phyloP scores from a whole-genome alignment of 768 basidiomycete species.

The Naematelia encephala region DNA sequence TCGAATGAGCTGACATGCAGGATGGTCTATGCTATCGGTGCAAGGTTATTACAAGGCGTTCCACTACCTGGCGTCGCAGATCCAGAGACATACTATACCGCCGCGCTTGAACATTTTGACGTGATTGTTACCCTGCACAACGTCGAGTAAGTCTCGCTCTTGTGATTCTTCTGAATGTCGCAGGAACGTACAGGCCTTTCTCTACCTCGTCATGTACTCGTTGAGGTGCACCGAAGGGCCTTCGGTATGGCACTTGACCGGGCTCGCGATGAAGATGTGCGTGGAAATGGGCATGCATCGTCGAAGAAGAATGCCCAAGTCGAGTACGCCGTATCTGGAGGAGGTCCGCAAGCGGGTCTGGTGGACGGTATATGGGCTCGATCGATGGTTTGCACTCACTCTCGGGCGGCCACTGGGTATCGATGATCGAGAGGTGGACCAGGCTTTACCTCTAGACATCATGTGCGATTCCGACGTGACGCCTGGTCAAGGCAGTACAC shows the following conservation, averaged over 20 bases:
- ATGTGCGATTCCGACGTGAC: constrained; percentile 10
- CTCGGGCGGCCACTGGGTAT: constrained; percentile 24
- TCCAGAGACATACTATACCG: constrained; percentile 13
- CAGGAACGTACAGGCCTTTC: constrained; percentile 17
- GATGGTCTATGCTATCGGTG: constrained; percentile 13
- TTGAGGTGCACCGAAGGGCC: constrained; percentile 15
- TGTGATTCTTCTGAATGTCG: constrained; percentile 4
- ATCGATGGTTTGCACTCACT: constrained; percentile 20
- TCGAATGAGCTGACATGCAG: constrained; percentile 4
- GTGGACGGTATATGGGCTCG: constrained; percentile 28
- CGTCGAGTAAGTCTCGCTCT: constrained; percentile 10
- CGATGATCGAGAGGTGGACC: constrained; percentile 25
- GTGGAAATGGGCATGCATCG: constrained; percentile 20
- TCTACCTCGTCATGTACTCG: constrained; percentile 17
- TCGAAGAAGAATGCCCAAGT: constrained; percentile 6
- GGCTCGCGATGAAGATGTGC: constrained; percentile 16
- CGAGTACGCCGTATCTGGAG: constrained; percentile 8
- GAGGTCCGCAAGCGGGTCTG: constrained; percentile 25
- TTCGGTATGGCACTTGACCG: constrained; percentile 15
- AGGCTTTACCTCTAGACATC: constrained; percentile 26
- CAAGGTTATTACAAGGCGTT: constrained; percentile 12
- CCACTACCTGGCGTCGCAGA: constrained; percentile 10
- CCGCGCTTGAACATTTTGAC: constrained; percentile 12
- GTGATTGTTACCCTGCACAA: constrained; percentile 14
- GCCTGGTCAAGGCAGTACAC: not conserved